Percentiles rank a stretch among this genome's conserved stretches.
Conservation (phyloP, 495 filamentous ascomycete species). For the Penicillium flavigenum region DNA sequence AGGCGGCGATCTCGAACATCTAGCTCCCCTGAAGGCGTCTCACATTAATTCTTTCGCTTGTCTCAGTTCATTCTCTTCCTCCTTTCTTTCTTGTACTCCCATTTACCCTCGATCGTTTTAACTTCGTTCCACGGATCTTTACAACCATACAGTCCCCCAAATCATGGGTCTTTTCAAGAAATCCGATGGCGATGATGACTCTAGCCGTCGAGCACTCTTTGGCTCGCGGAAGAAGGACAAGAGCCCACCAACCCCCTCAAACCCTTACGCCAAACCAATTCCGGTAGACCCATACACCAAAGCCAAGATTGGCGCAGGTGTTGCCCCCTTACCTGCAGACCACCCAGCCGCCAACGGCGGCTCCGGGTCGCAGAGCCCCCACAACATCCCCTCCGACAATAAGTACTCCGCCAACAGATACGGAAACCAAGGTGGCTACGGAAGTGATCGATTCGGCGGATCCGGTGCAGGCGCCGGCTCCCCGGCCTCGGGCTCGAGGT, state of each 20-base stretch:
- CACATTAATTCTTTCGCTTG: constrained; percentile 11
- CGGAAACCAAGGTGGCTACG: constrained; percentile 64
- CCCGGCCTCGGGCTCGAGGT: constrained; percentile 36
- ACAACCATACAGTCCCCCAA: constrained; percentile 15
- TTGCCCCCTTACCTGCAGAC: constrained; percentile 39
- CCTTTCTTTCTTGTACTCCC: constrained; percentile 4
- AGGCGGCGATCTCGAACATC: constrained; percentile 15
- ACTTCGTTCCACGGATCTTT: constrained; percentile 14
- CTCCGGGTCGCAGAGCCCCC: constrained; percentile 25
- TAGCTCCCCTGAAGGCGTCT: constrained; percentile 16
- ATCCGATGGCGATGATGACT: constrained; percentile 60
- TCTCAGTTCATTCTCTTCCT: constrained; percentile 14
- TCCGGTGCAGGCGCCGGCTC: constrained; percentile 28
- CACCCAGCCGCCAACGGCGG: constrained; percentile 35
- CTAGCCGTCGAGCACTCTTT: constrained; percentile 59
- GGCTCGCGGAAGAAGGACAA: constrained; percentile 60
- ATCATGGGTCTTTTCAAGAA: constrained; percentile 66
- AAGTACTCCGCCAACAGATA: constrained; percentile 56
- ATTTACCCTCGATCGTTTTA: neutral
- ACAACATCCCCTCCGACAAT: constrained; percentile 48
- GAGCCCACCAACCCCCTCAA: constrained; percentile 50
- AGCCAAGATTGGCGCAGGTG: constrained; percentile 51
- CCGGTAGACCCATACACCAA: constrained; percentile 63
- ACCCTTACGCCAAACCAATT: constrained; percentile 68
- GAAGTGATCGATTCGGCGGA: constrained; percentile 59